Conservation (phyloP, 768 basidiomycete species). For the Calocybe indica region DNA sequence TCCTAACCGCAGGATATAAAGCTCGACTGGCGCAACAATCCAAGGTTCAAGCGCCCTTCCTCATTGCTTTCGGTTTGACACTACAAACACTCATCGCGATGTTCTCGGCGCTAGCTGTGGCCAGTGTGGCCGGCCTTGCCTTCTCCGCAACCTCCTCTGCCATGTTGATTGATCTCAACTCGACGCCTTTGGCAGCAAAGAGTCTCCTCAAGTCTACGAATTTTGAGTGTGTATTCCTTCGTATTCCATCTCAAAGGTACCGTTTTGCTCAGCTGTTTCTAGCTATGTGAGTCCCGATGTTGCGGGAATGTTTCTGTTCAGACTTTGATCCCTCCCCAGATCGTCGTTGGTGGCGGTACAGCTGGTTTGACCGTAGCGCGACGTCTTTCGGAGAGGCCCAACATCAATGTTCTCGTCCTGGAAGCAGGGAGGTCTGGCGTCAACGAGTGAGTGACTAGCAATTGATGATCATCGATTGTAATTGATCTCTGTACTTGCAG, state of each 20-base stretch:
- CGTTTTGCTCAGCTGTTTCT: neutral
- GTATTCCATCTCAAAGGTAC: neutral
- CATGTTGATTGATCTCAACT: conserved; percentile 5
- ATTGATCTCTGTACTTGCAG: conserved; percentile 5
- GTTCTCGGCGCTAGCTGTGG: conserved; percentile 6
- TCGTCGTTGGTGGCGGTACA: conserved; percentile 27
- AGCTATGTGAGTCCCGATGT: conserved; percentile 11
- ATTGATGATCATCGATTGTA: neutral
- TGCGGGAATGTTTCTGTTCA: neutral
- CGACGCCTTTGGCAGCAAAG: neutral
- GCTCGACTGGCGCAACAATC: no score
- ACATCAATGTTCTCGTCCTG: conserved; percentile 20
- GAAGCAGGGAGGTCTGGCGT: conserved; percentile 25
- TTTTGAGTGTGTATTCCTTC: conserved; percentile 6
- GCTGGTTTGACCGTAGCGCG: conserved; percentile 26
- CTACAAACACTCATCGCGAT: neutral
- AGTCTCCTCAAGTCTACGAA: conserved; percentile 1
- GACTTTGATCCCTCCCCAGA: conserved; percentile 6
- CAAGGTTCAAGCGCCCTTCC: no score
- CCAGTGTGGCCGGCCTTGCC: neutral
- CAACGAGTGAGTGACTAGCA: conserved; percentile 11
- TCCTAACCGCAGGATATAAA: no score
- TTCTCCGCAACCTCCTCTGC: neutral
- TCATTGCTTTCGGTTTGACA: neutral
- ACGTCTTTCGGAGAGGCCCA: conserved; percentile 19